Base-by-base conservation (phyloP, 2,329 filamentous ascomycete genomes). In the Macrophomina tecta region DNA sequence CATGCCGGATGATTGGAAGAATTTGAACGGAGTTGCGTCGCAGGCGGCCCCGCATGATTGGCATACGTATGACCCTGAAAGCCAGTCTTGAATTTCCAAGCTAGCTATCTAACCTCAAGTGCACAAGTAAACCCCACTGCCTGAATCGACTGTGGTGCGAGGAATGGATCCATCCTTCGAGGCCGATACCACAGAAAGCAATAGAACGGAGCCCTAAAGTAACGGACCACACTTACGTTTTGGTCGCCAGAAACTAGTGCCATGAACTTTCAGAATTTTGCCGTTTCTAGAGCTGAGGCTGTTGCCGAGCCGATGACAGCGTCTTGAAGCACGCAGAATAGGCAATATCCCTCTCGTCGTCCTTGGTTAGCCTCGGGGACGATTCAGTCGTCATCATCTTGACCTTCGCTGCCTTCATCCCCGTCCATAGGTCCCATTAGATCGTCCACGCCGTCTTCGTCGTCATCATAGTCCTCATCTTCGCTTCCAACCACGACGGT, bases 401-500 rank as follows among this genome's bases (percentile, higher is more conserved):
- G 34, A 12, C 63, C 51, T 5, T 56, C 63, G 7, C 45, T 56
- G 1, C 51, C 51, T 3, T 16, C 63, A 36, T 49, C 63, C 16
- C 58, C 42, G 7, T 65, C 38, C 32, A 55, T 38, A 4, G 63
- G 63, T 5, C 63, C 63, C 63, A 65, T 65, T 11, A 65, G 18
- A 49, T 65, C 63, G 18, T 65, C 64, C 32, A 66, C 34, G 34
- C 40, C 64, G n/a, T 63, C 60, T 32, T 66, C 64, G 23, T 61
- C 55, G 1, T 16, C 64, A 3, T 61, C 64, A 32, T 36, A 60
- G 38, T 56, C 61, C 46, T 63, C 48, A 18, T 69, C 49, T 49
- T 68, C 42, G 36, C 14, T 40, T 30, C 30, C 46, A 9, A 16
- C 45, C 12, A 60, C 46, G 48, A 49, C 52, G 18, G 56, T 34